phyloP scores from a whole-genome alignment of 1,139 yeast species.

The Candida sojae region DNA sequence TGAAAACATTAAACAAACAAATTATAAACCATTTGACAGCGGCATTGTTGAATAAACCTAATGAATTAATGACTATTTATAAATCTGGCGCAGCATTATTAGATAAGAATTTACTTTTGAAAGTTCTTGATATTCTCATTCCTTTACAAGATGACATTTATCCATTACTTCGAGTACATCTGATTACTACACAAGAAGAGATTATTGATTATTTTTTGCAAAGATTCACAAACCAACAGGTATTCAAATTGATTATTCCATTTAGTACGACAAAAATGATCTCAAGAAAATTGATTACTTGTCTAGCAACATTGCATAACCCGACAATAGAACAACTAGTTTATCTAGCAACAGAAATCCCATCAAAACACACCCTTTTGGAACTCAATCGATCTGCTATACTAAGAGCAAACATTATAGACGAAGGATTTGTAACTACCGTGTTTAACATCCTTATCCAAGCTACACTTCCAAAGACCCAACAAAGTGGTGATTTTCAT shows the following conservation, averaged over 20 bases:
- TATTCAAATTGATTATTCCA: neutral
- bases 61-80: slow-evolving; percentile 5
- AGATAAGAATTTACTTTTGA: neutral
- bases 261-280: neutral
- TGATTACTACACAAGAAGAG: neutral
- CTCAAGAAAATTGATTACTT: slow-evolving; percentile 3
- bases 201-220: neutral
- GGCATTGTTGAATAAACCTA: neutral
- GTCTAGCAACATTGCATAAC: neutral
- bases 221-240: neutral
- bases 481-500: slow-evolving; percentile 19
- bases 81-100: neutral
- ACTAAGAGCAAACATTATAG: slow-evolving; percentile 8
- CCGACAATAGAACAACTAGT: slow-evolving; percentile 4
- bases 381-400: slow-evolving; percentile 13
- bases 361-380: slow-evolving; percentile 9
- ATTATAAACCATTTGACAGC: slow-evolving; percentile 5
- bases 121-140: slow-evolving; percentile 2
- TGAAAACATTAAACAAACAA: slow-evolving; percentile 1
- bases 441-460: slow-evolving; percentile 7
- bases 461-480: slow-evolving; percentile 4
- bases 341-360: neutral
- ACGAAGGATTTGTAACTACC: slow-evolving; percentile 4
- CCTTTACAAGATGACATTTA: neutral
- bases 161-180: neutral